Evolutionary conservation across 352 stramenopile species (phyloP), one percentile per base, ranked within the genome.

Genomic region (Globisporangium yorkense): DNA sequence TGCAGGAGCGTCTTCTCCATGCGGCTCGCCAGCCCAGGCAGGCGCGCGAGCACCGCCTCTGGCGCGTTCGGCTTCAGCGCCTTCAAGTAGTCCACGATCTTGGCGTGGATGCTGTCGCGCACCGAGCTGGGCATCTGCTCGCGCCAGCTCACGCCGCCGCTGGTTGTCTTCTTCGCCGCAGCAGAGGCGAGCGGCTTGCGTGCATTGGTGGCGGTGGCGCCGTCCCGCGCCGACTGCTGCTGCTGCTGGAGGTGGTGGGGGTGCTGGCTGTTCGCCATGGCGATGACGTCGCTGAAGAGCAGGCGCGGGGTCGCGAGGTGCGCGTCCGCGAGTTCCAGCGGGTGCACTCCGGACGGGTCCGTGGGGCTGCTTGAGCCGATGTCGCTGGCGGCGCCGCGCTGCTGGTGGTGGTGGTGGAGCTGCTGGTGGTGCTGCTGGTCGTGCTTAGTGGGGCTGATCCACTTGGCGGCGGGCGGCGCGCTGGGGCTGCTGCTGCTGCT

Each of bases 1-100:
- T 77, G 81, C 63, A 98, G 98, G 31, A 99, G 78, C 49, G 86
- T 87, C 64, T 98, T 93, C 61, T 99, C 96, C 68, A 99, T 88
- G 50, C 96, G 83, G 54, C 96, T 94, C 3, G 96, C 96, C 81
- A 99, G 96, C 39, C 96, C 88, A 2, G 96, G 95, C 27, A 99
- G 69, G 46, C 97, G 97, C 47, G 96, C 82, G 45, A 98, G 73
- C 86, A 97, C 97, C 70, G 97, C 96, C 46, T 92, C 68, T 7
- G 94, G 91, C 16, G 96, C 96, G 65, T 99, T 96, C 24, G 96
- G 96, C 64, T 98, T 98, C 53, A 97, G 76, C 56, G 90, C 72
- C 57, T 89, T 82, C 57, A 99, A 67, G 6, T 98, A 84, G 50
- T 94, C 80, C 18, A 97, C 92, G 68, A 97, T 98, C 56, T 82